Evolutionary conservation across 1,139 yeast species (phyloP).

Genomic region (Sugiyamaella novakii): DNA sequence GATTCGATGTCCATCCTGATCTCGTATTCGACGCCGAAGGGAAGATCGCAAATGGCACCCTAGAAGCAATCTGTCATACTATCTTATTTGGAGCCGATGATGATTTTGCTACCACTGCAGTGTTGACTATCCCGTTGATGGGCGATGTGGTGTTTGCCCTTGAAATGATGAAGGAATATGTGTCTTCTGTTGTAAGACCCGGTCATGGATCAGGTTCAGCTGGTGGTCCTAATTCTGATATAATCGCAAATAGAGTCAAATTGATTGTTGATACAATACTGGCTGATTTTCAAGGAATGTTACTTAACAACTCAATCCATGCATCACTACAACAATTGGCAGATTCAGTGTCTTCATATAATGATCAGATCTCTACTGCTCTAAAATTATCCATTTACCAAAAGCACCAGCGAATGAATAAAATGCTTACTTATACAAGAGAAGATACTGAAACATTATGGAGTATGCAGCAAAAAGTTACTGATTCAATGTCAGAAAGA

Average conservation of each 20-base stretch:
- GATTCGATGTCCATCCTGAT: conserved; percentile 65
- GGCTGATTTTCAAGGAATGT: conserved; percentile 56
- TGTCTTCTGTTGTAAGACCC: conserved; percentile 34
- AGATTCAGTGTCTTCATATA: conserved; percentile 49
- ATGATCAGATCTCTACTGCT: conserved; percentile 49
- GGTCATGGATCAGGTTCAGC: conserved; percentile 13
- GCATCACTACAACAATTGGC: conserved; percentile 49
- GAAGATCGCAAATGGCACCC: conserved; percentile 53
- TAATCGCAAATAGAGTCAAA: conserved; percentile 34
- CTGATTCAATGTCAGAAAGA: conserved; percentile 32
- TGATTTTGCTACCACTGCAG: conserved; percentile 49
- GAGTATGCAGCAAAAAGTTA: conserved; percentile 34
- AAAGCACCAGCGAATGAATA: conserved; percentile 48
- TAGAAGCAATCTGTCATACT: conserved; percentile 76
- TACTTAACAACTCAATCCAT: conserved; percentile 53
- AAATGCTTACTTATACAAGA: conserved; percentile 36
- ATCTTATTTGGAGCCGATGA: conserved; percentile 56
- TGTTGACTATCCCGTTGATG: conserved; percentile 64
- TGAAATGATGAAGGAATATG: conserved; percentile 50
- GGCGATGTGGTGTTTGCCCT: conserved; percentile 61
- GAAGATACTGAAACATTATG: conserved; percentile 34
- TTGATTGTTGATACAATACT: conserved; percentile 50
- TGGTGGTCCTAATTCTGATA: conserved; percentile 12
- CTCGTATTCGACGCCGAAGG: conserved; percentile 56
- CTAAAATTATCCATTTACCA: conserved; percentile 48